phyloP scores from a whole-genome alignment of 2,329 filamentous ascomycete genomes.

The Fusarium sp. region DNA sequence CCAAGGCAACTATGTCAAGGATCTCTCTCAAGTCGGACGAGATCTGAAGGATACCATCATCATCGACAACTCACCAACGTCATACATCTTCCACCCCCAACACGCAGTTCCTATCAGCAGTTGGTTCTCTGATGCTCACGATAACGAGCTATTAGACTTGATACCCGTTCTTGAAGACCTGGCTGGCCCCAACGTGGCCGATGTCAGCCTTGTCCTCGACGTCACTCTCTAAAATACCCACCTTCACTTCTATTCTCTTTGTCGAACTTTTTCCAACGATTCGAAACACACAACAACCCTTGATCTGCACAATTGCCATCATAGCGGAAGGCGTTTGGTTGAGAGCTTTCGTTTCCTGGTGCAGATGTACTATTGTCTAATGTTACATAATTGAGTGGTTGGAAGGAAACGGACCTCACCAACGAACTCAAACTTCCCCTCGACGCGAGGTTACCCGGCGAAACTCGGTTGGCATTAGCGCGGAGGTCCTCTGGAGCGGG shows the following conservation, averaged over 20 bases:
- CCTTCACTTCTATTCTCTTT: constrained; percentile 47
- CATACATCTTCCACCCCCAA: constrained; percentile 99
- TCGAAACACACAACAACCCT: constrained; percentile 45
- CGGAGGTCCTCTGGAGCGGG: constrained; percentile 41
- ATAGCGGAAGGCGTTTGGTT: constrained; percentile 70
- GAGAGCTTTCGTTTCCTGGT: constrained; percentile 60
- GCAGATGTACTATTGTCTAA: constrained; percentile 65
- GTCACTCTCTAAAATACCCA: constrained; percentile 74
- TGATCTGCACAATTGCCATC: constrained; percentile 55
- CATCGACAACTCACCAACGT: constrained; percentile 99
- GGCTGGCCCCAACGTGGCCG: constrained; percentile 86
- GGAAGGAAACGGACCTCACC: constrained; percentile 38
- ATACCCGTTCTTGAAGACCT: constrained; percentile 99
- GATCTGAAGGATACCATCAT: constrained; percentile 98
- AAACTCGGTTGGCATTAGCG: constrained; percentile 29
- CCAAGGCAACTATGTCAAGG: constrained; percentile 99
- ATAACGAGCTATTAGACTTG: constrained; percentile 96
- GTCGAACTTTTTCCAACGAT: constrained; percentile 45
- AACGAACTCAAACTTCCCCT: constrained; percentile 38
- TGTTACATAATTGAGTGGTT: constrained; percentile 59
- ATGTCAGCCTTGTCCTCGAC: constrained; percentile 97
- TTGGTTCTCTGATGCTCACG: constrained; percentile 99
- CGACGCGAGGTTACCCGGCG: constrained; percentile 38
- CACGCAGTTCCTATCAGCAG: constrained; percentile 99
- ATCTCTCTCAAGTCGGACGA: constrained; percentile 94